These are phyloP conservation scores for Mrakia hoshinonis DNA, from an alignment of 768 basidiomycete genomes.

Conservation along the genomic window DNA sequence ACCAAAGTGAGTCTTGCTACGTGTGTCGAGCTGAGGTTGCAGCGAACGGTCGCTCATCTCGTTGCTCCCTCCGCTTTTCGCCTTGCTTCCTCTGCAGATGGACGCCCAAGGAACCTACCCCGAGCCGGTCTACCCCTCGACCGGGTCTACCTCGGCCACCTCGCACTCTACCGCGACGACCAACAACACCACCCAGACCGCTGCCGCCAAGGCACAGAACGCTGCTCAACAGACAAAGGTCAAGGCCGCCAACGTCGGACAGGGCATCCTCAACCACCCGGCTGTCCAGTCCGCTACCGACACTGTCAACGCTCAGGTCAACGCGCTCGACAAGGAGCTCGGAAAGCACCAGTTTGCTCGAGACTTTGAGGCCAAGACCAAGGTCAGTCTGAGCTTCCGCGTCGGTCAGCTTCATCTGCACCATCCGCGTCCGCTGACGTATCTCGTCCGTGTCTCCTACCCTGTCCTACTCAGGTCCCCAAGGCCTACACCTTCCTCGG, in stretches of 20 bases:
- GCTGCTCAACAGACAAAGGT: not conserved
- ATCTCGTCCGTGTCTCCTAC: too few relatives aligned
- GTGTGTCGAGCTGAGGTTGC: too few relatives aligned
- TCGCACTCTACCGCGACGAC: not conserved
- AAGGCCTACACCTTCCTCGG: constrained; percentile 85
- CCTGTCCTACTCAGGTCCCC: not conserved
- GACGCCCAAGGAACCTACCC: not conserved
- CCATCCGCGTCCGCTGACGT: too few relatives aligned
- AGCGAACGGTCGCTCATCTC: not conserved
- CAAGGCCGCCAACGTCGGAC: constrained; percentile 31
- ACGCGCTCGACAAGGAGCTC: constrained; percentile 37
- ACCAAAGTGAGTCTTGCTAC: not conserved
- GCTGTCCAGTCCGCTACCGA: constrained; percentile 54
- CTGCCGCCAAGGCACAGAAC: not conserved
- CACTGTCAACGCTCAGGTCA: not conserved
- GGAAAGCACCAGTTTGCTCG: constrained; percentile 68
- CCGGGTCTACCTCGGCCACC: not conserved
- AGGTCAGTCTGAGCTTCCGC: constrained; percentile 44
- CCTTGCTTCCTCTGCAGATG: not conserved
- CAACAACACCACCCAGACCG: not conserved
- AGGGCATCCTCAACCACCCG: constrained; percentile 82
- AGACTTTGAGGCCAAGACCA: constrained; percentile 73
- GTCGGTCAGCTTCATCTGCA: not conserved
- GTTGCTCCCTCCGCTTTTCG: not conserved
- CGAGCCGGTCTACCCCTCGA: not conserved